Conservation (phyloP, 148 eudicot genomes). For the Arbutus unedo region DNA sequence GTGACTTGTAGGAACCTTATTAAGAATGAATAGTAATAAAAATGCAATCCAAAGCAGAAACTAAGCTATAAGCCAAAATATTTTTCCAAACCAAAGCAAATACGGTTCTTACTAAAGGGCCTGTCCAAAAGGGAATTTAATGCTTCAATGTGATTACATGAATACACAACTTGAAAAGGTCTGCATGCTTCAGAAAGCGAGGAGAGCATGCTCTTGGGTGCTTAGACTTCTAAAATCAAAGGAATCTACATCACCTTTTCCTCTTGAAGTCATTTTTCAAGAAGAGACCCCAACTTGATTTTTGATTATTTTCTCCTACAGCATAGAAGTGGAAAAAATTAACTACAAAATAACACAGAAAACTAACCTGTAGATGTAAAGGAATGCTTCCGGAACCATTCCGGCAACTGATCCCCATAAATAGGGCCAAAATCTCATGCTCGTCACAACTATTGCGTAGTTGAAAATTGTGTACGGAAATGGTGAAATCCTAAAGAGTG, state of each 20-base stretch:
- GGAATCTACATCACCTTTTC: background rate
- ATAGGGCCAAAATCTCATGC: conserved; percentile 87
- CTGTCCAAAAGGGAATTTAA: background rate
- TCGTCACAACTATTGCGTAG: conserved; percentile 82
- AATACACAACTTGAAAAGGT: conserved; percentile 2
- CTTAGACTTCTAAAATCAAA: background rate
- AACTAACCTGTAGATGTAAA: conserved; percentile 83
- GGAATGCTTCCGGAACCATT: conserved; percentile 90
- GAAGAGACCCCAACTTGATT: background rate
- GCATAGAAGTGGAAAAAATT: background rate
- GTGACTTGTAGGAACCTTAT: too few relatives aligned
- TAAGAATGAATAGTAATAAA: background rate
- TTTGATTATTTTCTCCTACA: background rate
- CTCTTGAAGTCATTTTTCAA: background rate
- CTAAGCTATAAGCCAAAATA: background rate
- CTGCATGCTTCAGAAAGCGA: background rate
- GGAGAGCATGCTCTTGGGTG: background rate
- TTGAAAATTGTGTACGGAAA: conserved; percentile 94
- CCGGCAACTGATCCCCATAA: conserved; percentile 86
- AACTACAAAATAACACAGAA: background rate
- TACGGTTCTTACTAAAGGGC: background rate
- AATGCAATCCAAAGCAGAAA: background rate
- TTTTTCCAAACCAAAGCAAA: background rate
- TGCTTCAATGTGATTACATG: background rate
- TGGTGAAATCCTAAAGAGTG: conserved; percentile 82